phyloP scores from a whole-genome alignment of 129 eudicot genomes.

The Smallanthus sonchifolius region DNA sequence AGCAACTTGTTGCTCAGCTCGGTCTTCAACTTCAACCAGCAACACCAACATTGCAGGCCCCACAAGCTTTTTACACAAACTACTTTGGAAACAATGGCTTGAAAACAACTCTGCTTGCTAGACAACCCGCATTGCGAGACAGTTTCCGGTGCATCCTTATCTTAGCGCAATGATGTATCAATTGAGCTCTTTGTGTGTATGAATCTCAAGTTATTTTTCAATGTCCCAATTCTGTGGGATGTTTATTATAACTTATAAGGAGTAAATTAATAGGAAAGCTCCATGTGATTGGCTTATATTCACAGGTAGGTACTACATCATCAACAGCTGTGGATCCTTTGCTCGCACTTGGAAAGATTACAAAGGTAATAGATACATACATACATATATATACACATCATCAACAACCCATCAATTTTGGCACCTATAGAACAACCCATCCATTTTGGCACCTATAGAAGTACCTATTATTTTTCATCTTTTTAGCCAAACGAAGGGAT shows the following conservation, averaged over 20 bases:
- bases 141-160: no score
- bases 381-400: neutral
- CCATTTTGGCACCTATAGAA: no score
- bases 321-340: constrained; percentile 97
- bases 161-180: neutral
- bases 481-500: neutral
- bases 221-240: neutral
- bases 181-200: constrained; percentile 5
- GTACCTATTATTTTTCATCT: no score
- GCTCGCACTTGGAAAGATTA: constrained; percentile 66
- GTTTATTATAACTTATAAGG: neutral
- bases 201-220: neutral
- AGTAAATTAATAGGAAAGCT: neutral
- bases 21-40: no score
- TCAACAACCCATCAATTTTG: no score
- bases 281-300: constrained; percentile 1
- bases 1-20: no score
- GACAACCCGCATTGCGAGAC: no score
- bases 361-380: constrained; percentile 47
- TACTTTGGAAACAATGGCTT: no score
- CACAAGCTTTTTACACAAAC: no score
- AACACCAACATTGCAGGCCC: no score
- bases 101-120: no score
- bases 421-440: no score
- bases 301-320: constrained; percentile 90